Evolutionary conservation across 2,329 filamentous ascomycete genomes (phyloP).

Genomic region (Corynespora cassiicola): DNA sequence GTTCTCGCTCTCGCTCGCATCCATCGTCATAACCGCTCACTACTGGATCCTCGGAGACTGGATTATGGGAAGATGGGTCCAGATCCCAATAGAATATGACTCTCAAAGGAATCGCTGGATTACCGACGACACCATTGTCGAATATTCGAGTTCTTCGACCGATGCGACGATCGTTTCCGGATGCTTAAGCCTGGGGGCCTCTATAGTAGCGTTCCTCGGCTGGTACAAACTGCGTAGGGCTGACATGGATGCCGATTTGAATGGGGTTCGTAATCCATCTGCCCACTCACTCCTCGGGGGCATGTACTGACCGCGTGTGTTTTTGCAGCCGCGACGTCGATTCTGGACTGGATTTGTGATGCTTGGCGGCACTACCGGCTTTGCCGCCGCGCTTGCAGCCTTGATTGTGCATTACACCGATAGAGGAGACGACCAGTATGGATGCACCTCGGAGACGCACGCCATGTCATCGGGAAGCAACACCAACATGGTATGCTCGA

Average conservation of each 20-base stretch:
- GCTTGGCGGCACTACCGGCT: constrained; percentile 22
- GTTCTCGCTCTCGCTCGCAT: constrained; percentile 32
- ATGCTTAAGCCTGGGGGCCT: constrained; percentile 30
- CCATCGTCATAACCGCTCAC: constrained; percentile 32
- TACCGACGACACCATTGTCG: constrained; percentile 34
- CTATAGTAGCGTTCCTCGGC: constrained; percentile 28
- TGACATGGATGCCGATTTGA: constrained; percentile 30
- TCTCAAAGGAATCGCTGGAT: no score
- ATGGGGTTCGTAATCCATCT: constrained; percentile 28
- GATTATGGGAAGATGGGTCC: constrained; percentile 26
- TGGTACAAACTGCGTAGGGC: constrained; percentile 29
- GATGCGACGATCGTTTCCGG: constrained; percentile 35
- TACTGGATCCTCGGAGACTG: constrained; percentile 41
- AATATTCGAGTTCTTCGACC: constrained; percentile 28
- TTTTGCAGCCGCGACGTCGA: constrained; percentile 29
- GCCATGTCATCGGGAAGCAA: constrained; percentile 22
- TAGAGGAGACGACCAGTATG: constrained; percentile 28
- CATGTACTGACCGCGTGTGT: constrained; percentile 13
- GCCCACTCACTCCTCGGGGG: no score
- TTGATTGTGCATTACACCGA: constrained; percentile 33
- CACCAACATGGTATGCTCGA: constrained; percentile 33
- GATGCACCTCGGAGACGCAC: constrained; percentile 28
- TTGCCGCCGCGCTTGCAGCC: constrained; percentile 24
- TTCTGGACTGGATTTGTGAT: constrained; percentile 32
- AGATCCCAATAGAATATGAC: constrained; percentile 8